Base-by-base conservation (phyloP, 2,329 filamentous ascomycete genomes). In the Arthrobotrys sphaeroides region DNA sequence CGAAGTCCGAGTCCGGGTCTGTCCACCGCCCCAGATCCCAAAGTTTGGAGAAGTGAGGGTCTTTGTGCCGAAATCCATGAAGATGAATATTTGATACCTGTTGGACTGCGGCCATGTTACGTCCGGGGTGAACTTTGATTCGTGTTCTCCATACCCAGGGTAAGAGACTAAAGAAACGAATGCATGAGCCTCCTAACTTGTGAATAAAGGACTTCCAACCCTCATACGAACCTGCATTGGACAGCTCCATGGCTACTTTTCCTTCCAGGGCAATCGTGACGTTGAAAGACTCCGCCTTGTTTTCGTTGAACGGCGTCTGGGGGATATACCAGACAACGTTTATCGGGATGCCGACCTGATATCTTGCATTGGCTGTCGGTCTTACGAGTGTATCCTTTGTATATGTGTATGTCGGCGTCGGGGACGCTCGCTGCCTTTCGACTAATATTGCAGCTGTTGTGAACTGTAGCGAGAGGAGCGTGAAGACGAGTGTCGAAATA, bases 311-410 rank as follows among this genome's bases (percentile, higher is more conserved):
- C 2, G 9, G 18, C 1, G 72, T 75, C 20, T 69, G 7, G 13
- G 64, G 64, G 16, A 75, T 75, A 53, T 75, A 75, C 72, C 72
- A 75, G 22, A 68, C 49, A n/a, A 75, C 57, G 16, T 45, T 18
- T 26, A 75, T 43, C 3, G 72, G 55, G 16, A 69, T 26, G 3
- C 64, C 72, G 12, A 75, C 72, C 43, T 68, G 64, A 28, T 59
- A 75, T 42, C 64, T 45, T 12, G 72, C 72, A 26, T 65, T 60
- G 7, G 72, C 72, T 2, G 72, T 75, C 5, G 72, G 72, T 20
- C 53, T 69, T 33, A 69, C 16, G 3, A 75, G 9, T 10, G 72
- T 75, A 18, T 75, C 64, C n/a, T 31, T 69, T 3, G 57, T 73
- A 26, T 61, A 62, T 36, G 69, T 75, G 12, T 75, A 75, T 9